These are phyloP conservation scores for Lichtheimia hyalospora DNA, from an alignment of 371 early-diverging fungal genomes.

Conservation along the genomic window DNA sequence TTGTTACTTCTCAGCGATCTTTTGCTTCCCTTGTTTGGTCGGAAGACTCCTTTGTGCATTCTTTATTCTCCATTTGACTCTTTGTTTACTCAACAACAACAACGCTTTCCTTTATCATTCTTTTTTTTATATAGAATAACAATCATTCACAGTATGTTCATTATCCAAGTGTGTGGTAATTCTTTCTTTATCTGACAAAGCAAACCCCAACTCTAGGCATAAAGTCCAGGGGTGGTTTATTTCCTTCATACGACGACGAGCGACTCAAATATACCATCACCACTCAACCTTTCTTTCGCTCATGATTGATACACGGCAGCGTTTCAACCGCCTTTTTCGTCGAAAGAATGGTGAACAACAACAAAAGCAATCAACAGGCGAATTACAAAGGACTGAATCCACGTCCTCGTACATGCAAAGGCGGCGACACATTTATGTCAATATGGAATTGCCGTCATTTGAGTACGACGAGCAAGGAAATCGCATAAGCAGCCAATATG, in stretches of 20 bases:
- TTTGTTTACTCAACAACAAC: background rate
- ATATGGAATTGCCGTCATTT: constrained; percentile 33
- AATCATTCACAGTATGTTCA: no score
- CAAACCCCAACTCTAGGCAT: background rate
- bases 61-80: no score
- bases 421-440: constrained; percentile 42
- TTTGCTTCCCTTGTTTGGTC: no score
- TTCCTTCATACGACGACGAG: no score
- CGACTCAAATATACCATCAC: background rate
- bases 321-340: constrained; percentile 10
- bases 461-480: constrained; percentile 35
- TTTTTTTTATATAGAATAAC: background rate
- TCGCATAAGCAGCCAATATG: constrained; percentile 21
- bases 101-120: background rate
- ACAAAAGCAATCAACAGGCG: constrained; percentile 1
- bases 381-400: constrained; percentile 33
- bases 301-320: constrained; percentile 6
- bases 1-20: no score
- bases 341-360: constrained; percentile 15
- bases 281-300: background rate
- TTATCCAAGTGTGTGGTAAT: no score
- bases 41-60: no score
- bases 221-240: no score
- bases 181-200: no score
- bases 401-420: constrained; percentile 44